A percentile compares a stretch with the other conserved stretches of the same genome.
phyloP scores from a whole-genome alignment of 441 rosid species.

The Capsella rubella region DNA sequence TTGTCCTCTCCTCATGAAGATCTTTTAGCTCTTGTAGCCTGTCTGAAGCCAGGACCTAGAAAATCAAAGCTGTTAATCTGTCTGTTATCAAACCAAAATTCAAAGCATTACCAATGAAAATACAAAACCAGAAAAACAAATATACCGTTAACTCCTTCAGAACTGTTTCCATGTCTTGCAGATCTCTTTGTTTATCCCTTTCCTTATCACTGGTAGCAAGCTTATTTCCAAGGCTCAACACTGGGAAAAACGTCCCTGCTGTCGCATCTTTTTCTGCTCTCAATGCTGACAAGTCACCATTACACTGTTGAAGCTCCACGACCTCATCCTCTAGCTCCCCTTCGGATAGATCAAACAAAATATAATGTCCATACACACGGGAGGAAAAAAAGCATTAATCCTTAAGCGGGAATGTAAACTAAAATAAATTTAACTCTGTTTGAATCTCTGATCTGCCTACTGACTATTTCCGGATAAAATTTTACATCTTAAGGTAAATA shows the following conservation, averaged over 20 bases:
- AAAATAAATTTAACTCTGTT: neutral
- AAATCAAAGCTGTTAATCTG: slow-evolving; percentile 29
- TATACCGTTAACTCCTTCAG: slow-evolving; percentile 77
- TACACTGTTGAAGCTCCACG: slow-evolving; percentile 72
- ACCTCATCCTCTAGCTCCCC: slow-evolving; percentile 79
- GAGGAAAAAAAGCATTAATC: slow-evolving; percentile 12
- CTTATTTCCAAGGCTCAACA: slow-evolving; percentile 70
- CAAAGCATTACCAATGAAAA: slow-evolving; percentile 38
- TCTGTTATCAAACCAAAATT: slow-evolving; percentile 38
- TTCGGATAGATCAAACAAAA: slow-evolving; percentile 49
- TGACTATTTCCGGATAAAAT: slow-evolving; percentile 8
- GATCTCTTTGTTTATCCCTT: slow-evolving; percentile 76
- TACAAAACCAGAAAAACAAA: slow-evolving; percentile 33
- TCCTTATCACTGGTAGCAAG: slow-evolving; percentile 65
- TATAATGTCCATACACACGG: slow-evolving; percentile 24
- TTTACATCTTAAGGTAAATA: neutral
- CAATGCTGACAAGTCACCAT: slow-evolving; percentile 70
- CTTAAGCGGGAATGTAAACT: slow-evolving; percentile 3
- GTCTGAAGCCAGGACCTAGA: slow-evolving; percentile 78
- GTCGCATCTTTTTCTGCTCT: slow-evolving; percentile 91
- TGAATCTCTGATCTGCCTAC: slow-evolving; percentile 15
- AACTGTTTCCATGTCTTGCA: slow-evolving; percentile 80
- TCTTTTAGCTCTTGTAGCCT: slow-evolving; percentile 70
- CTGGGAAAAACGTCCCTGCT: slow-evolving; percentile 81
- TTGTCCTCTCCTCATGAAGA: slow-evolving; percentile 80